A percentile compares a stretch with the other conserved stretches of the same genome.
phyloP scores from a whole-genome alignment of 257 asterid species.

The Leonotis leonurus region DNA sequence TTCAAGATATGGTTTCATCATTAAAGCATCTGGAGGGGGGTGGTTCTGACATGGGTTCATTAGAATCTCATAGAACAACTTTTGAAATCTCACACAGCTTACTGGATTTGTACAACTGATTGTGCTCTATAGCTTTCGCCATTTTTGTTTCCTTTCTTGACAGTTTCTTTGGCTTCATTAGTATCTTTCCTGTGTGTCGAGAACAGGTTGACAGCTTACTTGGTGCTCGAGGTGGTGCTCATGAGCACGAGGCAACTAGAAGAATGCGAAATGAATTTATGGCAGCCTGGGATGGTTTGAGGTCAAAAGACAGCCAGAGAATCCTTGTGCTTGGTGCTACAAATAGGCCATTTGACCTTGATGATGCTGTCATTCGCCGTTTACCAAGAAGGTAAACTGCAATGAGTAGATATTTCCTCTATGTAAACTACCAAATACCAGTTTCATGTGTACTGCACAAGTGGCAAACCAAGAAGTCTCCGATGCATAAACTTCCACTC shows the following conservation, averaged over 20 bases:
- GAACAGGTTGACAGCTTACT: conserved; percentile 95
- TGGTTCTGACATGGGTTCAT: too few species aligned
- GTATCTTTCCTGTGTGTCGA: neutral
- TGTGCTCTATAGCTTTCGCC: neutral
- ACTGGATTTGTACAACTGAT: neutral
- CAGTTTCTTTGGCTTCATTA: neutral
- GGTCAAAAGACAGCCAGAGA: conserved; percentile 91
- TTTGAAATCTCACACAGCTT: neutral
- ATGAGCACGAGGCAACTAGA: conserved; percentile 99
- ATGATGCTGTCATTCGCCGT: conserved; percentile 98
- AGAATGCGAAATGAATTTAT: conserved; percentile 96
- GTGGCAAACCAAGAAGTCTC: neutral
- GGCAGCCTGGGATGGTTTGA: conserved; percentile 99
- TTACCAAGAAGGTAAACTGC: conserved; percentile 74
- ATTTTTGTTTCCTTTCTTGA: conserved; percentile 1
- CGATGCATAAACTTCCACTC: neutral
- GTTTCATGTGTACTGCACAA: neutral
- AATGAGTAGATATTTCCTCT: neutral
- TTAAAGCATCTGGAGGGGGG: too few species aligned
- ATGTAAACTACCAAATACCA: neutral
- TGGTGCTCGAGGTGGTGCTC: conserved; percentile 98
- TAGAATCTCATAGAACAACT: neutral
- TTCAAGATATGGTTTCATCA: too few species aligned
- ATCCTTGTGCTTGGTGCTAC: conserved; percentile 98
- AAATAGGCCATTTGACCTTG: conserved; percentile 97